These are phyloP conservation scores for Penicillium malachiteum DNA, from an alignment of 495 filamentous ascomycete genomes.

Conservation along the genomic window DNA sequence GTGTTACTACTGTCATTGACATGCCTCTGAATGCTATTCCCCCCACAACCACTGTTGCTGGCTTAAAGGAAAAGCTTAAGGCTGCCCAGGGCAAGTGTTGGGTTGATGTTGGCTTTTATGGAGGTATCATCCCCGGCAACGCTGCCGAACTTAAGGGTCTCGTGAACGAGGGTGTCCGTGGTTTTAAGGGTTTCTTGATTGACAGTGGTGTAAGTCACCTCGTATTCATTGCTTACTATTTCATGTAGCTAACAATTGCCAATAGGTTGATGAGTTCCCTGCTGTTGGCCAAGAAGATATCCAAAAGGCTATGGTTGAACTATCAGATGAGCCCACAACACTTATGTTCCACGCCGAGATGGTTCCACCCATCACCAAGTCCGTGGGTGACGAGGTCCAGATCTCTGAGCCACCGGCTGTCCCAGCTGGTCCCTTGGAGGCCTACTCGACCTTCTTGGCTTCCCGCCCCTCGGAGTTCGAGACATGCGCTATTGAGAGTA, in stretches of 20 bases:
- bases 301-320: slow-evolving; percentile 69
- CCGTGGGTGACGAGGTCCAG: slow-evolving; percentile 77
- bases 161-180: slow-evolving; percentile 80
- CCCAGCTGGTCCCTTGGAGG: slow-evolving; percentile 71
- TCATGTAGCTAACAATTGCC: slow-evolving; percentile 12
- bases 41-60: slow-evolving; percentile 85
- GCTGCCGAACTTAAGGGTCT: slow-evolving; percentile 73
- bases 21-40: slow-evolving; percentile 99
- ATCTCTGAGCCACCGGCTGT: slow-evolving; percentile 67
- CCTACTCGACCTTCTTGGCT: slow-evolving; percentile 88
- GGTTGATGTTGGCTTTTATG: slow-evolving; percentile 99
- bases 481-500: slow-evolving; percentile 84
- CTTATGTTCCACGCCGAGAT: slow-evolving; percentile 99
- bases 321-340: slow-evolving; percentile 76
- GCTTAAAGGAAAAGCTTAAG: slow-evolving; percentile 77
- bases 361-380: slow-evolving; percentile 82
- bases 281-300: slow-evolving; percentile 81
- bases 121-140: slow-evolving; percentile 92
- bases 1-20: slow-evolving; percentile 96
- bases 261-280: slow-evolving; percentile 90
- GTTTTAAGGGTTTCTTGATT: slow-evolving; percentile 98
- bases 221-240: slow-evolving; percentile 1
- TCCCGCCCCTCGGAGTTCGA: slow-evolving; percentile 90
- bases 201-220: slow-evolving; percentile 77
- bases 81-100: slow-evolving; percentile 91